Base-by-base conservation (phyloP, 192 early-diverging fungal genomes). In the Martensiomyces pterosporus region DNA sequence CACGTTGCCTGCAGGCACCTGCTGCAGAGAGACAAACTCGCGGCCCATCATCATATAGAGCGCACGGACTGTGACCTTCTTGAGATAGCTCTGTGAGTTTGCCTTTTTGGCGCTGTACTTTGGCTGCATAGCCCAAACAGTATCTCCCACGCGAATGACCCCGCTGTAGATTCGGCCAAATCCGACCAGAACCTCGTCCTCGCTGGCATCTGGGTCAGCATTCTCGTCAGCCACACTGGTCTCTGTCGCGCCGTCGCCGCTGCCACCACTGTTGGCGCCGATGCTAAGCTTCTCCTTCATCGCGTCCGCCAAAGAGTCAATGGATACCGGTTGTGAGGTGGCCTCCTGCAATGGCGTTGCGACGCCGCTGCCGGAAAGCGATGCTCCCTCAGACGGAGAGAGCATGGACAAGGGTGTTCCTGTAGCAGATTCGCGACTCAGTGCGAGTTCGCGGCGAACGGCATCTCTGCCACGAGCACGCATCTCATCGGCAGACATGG, bases 1-100 rank as follows among this genome's bases (percentile, higher is more conserved):
- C 3, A 98, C 85, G 67, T 94, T 95, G 9, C 97, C 97, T 9
- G 97, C 97, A 1, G 89, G 84, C 0, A 96, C 97, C 52, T 85
- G 79, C 9, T 81, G 66, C 52, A 99, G 52, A 15, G 70, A 73
- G 52, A 90, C 83, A 42, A 99, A 66, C 35, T 99, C 97, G 22
- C 92, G 78, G 4, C 97, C 97, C 97, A 99, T 99, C 66, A 98
- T 81, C 78, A 99, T 76, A 42, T 92, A 99, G 33, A 99, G 67
- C 25, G 75, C 78, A 27, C 86, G 64, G 24, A 98, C 81, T 0
- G 67, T 85, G 18, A 95, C 72, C 57, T 92, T 80, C 23, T 84
- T 79, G 29, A 82, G 78, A 47, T 84, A 79, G 22, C 61, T 35
- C 19, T 64, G 49, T 4, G 66, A 40, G 4, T 67, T 66, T 2